Evolutionary conservation across 1,284 basidiomycete species (phyloP), one percentile per base, ranked within the genome.

Genomic region (Cryptococcus jaspeensis): DNA sequence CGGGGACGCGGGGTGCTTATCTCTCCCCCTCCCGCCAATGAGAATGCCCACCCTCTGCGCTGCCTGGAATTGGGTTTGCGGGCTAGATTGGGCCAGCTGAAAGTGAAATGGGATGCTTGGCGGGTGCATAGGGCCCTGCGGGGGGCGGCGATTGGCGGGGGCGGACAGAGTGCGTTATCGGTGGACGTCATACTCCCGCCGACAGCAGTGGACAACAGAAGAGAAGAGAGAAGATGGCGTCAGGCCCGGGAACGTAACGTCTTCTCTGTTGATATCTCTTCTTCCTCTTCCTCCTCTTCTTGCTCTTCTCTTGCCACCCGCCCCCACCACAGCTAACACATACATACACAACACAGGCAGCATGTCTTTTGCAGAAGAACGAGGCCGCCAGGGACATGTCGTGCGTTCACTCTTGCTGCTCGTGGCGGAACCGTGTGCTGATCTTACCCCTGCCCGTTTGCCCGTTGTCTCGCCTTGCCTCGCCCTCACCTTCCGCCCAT

Each of bases 301-400:
- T 38, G 22, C 18, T 35, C 36, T 52, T 25, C n/a, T 39, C 42
- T 52, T 37, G 22, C 37, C 41, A 35, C 47, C 37, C n/a, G 1
- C 39, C 38, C 38, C 44, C 35, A 47, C 15, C 43, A 23, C 41
- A 20, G 22, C 55, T 42, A 5, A 53, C 9, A 52, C 22, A n/a
- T n/a, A n/a, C 41, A 18, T 38, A 23, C 32, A 41, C 36, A 20
- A 22, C 40, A 25, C 57, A 69, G 71, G 58, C 35, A 64, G 48
- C 52, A 71, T 73, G 70, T 64, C 64, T 18, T 49, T 61, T 43
- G 65, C 64, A 53, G 63, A 64, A 20, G 64, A 58, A 48, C 55
- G 72, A 52, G 70, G 67, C n/a, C 40, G 67, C 52, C 53, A 67
- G 52, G 45, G 44, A 61, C 32, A 61, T 70, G 41, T 36, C 44